Evolutionary conservation across 352 stramenopile genomes (phyloP), one percentile per base, ranked within the genome.

Genomic region (Globisporangium cystogenes): DNA sequence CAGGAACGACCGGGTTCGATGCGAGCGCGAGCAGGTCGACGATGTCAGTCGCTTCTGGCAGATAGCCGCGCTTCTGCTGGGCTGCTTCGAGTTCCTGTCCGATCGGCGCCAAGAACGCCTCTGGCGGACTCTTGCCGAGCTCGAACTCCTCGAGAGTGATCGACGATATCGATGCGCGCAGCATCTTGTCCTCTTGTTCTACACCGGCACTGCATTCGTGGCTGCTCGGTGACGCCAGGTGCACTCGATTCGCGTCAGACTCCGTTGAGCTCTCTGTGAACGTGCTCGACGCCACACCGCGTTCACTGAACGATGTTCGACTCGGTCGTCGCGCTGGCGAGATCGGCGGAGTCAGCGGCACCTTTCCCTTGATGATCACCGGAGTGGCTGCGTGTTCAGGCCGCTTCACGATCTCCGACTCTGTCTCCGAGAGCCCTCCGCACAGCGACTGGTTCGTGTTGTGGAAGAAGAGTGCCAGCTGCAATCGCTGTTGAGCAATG

Each of bases 401-500:
- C n/a, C 37, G 15, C 11, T 67, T 60, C n/a, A 89, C 64, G 45
- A 85, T 74, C 65, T 91, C 77, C 2, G 62, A 61, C 50, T 87
- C 77, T 2, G 59, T 67, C 36, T 63, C 46, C 12, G 67, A 82
- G 7, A 93, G 59, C 16, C 74, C 70, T 8, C 57, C 68, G 10
- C 80, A 60, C 11, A 90, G 51, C 3, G 68, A 69, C 57, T 86
- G 59, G 51, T 84, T 82, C 8, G 74, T 67, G 49, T 87, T 72
- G 39, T 65, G 76, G 56, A 90, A 93, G 63, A 93, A 90, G 23
- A 81, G 82, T 29, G 79, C 70, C 11, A 82, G 68, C 63, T 90
- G 82, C 27, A 93, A 59, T 4, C 78, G 68, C 76, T 87, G 40
- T 47, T 35, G 29, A 12, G 12, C 29, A 8, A 35, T 3, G 29